A percentile compares a stretch with the other conserved stretches of the same genome.
Conservation (phyloP, 768 basidiomycete species). For the Suillus spraguei region DNA sequence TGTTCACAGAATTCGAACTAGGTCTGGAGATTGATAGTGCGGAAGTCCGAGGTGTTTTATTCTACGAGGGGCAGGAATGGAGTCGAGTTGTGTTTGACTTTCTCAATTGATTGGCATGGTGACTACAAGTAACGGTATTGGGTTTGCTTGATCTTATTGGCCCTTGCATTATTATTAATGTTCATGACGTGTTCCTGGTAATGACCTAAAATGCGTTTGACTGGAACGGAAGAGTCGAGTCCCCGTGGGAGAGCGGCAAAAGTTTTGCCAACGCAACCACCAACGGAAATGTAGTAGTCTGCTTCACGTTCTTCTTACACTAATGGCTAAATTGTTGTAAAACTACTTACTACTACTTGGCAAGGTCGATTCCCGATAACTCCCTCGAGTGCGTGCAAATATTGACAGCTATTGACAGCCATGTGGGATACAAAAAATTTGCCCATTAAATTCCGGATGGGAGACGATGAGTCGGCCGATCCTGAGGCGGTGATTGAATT, state of each 20-base stretch:
- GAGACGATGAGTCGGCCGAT: slow-evolving; percentile 5
- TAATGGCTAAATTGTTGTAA: slow-evolving; percentile 12
- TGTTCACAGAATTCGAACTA: slow-evolving; percentile 71
- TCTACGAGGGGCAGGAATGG: slow-evolving; percentile 80
- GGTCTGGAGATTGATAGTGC: slow-evolving; percentile 84
- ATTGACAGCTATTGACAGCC: slow-evolving; percentile 7
- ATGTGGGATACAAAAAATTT: slow-evolving; percentile 10
- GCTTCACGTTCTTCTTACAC: slow-evolving; percentile 13
- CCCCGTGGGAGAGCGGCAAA: slow-evolving; percentile 16
- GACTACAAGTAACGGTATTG: not conserved
- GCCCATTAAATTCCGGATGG: slow-evolving; percentile 3
- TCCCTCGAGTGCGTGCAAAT: not conserved
- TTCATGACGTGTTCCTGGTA: slow-evolving; percentile 1
- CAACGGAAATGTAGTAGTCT: slow-evolving; percentile 12
- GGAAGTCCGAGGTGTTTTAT: slow-evolving; percentile 80
- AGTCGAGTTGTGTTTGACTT: slow-evolving; percentile 71
- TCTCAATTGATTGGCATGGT: slow-evolving; percentile 32
- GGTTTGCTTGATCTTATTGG: not conserved
- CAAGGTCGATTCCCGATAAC: no score
- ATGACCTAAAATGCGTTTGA: slow-evolving; percentile 10
- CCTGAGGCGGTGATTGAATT: slow-evolving; percentile 12
- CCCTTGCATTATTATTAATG: slow-evolving; percentile 5
- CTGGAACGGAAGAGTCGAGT: slow-evolving; percentile 1
- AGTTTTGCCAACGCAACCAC: slow-evolving; percentile 1
- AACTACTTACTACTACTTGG: not conserved